Base-by-base conservation (phyloP, 805 yeast species). In the Pichia phayaonensis region DNA sequence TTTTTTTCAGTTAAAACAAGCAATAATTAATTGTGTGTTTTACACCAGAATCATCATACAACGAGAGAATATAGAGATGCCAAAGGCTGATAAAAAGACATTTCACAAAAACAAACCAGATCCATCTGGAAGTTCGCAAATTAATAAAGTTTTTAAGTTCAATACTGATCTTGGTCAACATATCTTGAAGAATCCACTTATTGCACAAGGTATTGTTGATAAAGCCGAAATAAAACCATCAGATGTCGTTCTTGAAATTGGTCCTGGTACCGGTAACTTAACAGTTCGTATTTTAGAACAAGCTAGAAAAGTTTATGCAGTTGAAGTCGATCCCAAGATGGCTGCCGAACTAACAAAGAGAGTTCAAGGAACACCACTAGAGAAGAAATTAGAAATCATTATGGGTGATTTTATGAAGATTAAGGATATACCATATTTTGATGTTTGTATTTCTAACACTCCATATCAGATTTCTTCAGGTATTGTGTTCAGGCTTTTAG, bases 301-400 rank as follows among this genome's bases (percentile, higher is more conserved):
- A 66, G 98, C 97, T 0, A 76, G 87, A 51, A 90, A 88, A 60
- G 97, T 92, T n/a, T 79, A 88, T 45, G 99, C 98, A 0, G 94
- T 87, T 48, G 99, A 94, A 72, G 90, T 90, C 89, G 99, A 94
- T 71, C 99, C 99, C n/a, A 76, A 97, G 71, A 94, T 94, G 99
- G 99, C 98, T 2, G 98, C 98, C 0, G 99, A 94, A 69, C 75
- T 94, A 61, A 89, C 97, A 12, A 94, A 94, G 67, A 84, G 99
- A 73, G 98, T 94, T 16, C 97, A 89, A 62, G 97, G 97, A 13
- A 92, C 95, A n/a, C 90, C 97, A 1, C 84, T 79, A 50, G 94
- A 90, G 66, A 89, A 88, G 70, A 90, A 90, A 65, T 74, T 94
- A 50, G 98, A 94, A 56, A 89, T 94, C 52, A 71, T 92, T 61